A percentile compares a stretch with the other conserved stretches of the same genome.
These are phyloP conservation scores for Spathaspora arborariae DNA, from an alignment of 805 yeast genomes.

Conservation along the genomic window DNA sequence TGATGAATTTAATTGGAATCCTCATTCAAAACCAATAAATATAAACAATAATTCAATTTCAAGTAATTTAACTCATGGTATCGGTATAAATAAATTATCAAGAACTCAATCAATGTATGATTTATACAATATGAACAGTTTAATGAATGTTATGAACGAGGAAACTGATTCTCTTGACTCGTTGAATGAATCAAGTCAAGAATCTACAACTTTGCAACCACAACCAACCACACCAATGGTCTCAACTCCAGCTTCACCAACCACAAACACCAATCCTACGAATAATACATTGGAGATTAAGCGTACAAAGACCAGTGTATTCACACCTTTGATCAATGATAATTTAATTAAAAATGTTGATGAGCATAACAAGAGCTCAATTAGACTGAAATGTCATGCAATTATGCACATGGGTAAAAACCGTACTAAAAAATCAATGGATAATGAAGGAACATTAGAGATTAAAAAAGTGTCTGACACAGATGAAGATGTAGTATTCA, in stretches of 20 bases:
- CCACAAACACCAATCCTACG: not conserved
- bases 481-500: constrained; percentile 9
- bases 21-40: constrained; percentile 14
- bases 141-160: constrained; percentile 7
- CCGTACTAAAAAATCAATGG: not conserved
- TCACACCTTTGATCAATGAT: constrained; percentile 17
- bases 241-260: not conserved
- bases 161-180: constrained; percentile 3
- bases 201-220: not conserved
- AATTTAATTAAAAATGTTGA: constrained; percentile 14
- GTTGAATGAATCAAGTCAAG: not conserved
- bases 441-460: constrained; percentile 1
- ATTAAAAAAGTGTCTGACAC: constrained; percentile 2
- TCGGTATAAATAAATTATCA: constrained; percentile 19
- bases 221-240: not conserved
- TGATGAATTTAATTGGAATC: constrained; percentile 26
- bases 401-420: constrained; percentile 18
- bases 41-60: not conserved
- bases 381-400: constrained; percentile 18
- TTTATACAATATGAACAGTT: constrained; percentile 13
- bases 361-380: constrained; percentile 16
- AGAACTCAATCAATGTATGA: constrained; percentile 37
- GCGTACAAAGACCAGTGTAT: constrained; percentile 22
- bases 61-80: constrained; percentile 1
- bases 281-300: constrained; percentile 10